Conservation (phyloP, 2,329 filamentous ascomycete species). For the Calonectria ilicicola region DNA sequence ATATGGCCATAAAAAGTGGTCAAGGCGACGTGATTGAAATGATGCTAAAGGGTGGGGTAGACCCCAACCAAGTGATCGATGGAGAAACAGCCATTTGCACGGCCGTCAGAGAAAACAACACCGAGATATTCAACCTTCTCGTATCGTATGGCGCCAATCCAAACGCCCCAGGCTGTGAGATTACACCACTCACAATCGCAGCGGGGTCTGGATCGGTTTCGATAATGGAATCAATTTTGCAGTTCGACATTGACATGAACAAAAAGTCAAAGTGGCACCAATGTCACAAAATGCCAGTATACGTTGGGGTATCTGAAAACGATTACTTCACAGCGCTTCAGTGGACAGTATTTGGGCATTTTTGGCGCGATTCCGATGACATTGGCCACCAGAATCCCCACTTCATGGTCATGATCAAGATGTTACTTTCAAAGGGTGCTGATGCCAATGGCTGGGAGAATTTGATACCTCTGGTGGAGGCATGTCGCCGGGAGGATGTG, state of each 20-base stretch:
- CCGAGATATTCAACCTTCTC: background rate
- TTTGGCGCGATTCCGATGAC: no score
- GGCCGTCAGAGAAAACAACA: background rate
- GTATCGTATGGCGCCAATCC: background rate
- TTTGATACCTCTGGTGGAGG: background rate
- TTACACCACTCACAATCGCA: background rate
- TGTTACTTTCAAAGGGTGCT: background rate
- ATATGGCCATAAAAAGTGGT: background rate
- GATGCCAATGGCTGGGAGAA: background rate
- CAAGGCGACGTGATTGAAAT: background rate
- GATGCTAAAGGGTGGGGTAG: background rate
- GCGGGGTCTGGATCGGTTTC: background rate
- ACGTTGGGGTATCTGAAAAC: no score
- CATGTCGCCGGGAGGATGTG: background rate
- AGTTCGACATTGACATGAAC: background rate
- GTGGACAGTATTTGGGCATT: no score
- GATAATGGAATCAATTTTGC: background rate
- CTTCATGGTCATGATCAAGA: background rate
- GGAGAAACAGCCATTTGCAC: background rate
- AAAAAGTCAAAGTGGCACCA: background rate
- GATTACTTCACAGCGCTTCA: no score
- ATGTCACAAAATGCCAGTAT: background rate
- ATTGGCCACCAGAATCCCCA: no score
- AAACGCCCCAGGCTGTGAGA: background rate
- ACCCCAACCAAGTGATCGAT: background rate